phyloP scores from a whole-genome alignment of 768 basidiomycete species.

The Podaxis sp. region DNA sequence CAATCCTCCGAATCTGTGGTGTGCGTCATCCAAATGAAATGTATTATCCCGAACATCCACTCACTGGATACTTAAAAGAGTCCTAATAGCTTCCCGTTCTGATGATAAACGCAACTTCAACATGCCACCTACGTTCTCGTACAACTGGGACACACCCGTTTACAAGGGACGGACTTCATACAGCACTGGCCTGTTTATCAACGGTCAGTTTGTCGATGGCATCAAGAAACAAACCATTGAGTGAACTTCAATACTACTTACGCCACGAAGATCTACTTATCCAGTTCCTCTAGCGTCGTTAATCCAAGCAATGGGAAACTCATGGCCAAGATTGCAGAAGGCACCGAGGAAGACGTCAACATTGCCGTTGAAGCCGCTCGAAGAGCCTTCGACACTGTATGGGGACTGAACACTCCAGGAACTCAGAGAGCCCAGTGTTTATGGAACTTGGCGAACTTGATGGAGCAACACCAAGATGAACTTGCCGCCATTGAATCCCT shows the following conservation, averaged over 20 bases:
- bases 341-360: slow-evolving; percentile 70
- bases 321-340: slow-evolving; percentile 57
- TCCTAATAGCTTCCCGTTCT: too few species aligned
- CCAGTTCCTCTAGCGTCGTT: neutral
- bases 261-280: neutral
- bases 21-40: too few species aligned
- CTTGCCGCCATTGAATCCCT: slow-evolving; percentile 73
- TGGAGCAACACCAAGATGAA: slow-evolving; percentile 60
- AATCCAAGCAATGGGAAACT: slow-evolving; percentile 65
- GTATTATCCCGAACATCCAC: too few species aligned
- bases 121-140: too few species aligned
- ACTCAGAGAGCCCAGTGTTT: slow-evolving; percentile 53
- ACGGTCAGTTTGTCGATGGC: slow-evolving; percentile 62
- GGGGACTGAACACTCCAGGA: slow-evolving; percentile 66
- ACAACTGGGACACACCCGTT: too few species aligned
- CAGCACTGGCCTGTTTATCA: slow-evolving; percentile 50
- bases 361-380: slow-evolving; percentile 67
- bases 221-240: slow-evolving; percentile 59
- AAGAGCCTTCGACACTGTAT: slow-evolving; percentile 53
- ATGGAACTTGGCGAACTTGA: slow-evolving; percentile 58
- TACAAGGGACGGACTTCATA: too few species aligned
- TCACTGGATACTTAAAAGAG: too few species aligned
- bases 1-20: too few species aligned
- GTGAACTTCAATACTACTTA: slow-evolving; percentile 36
- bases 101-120: too few species aligned